Conservation (phyloP, 371 early-diverging fungal species). For the Mucor circinelloides region DNA sequence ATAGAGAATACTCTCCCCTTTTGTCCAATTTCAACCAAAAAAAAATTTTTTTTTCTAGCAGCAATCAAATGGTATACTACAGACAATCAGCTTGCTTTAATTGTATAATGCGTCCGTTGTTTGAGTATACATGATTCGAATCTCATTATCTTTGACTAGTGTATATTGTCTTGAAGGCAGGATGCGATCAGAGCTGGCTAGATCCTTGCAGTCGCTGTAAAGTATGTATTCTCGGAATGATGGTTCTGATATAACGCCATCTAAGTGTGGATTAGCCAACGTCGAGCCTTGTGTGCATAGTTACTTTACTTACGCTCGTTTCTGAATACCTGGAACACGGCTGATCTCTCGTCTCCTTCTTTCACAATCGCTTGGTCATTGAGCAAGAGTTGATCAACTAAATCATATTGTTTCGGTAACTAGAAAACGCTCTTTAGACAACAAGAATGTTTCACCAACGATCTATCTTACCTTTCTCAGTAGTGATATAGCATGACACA, state of each 20-base stretch:
- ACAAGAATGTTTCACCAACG: not conserved
- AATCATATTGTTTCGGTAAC: conserved; percentile 71
- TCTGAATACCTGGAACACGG: conserved; percentile 61
- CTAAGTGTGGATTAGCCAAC: conserved; percentile 9
- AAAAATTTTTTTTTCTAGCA: not conserved
- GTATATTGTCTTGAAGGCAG: conserved; percentile 41
- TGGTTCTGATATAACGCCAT: conserved; percentile 47
- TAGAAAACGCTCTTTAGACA: conserved; percentile 15
- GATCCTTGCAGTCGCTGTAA: conserved; percentile 31
- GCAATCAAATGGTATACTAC: not conserved
- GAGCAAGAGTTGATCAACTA: conserved; percentile 64
- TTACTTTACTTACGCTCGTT: conserved; percentile 47
- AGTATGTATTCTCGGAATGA: conserved; percentile 54
- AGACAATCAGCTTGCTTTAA: conserved; percentile 2
- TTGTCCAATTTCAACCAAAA: no score
- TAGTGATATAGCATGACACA: conserved; percentile 67
- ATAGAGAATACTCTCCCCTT: no score
- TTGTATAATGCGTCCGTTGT: conserved; percentile 35
- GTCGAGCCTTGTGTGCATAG: not conserved
- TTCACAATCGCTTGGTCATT: conserved; percentile 47
- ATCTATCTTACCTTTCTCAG: conserved; percentile 53
- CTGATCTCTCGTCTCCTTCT: conserved; percentile 64
- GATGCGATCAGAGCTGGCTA: conserved; percentile 14
- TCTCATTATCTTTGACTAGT: conserved; percentile 42
- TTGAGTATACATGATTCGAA: conserved; percentile 40